These are phyloP conservation scores for Proteromonas lacertae DNA, from an alignment of 352 stramenopile species.

Conservation along the genomic window DNA sequence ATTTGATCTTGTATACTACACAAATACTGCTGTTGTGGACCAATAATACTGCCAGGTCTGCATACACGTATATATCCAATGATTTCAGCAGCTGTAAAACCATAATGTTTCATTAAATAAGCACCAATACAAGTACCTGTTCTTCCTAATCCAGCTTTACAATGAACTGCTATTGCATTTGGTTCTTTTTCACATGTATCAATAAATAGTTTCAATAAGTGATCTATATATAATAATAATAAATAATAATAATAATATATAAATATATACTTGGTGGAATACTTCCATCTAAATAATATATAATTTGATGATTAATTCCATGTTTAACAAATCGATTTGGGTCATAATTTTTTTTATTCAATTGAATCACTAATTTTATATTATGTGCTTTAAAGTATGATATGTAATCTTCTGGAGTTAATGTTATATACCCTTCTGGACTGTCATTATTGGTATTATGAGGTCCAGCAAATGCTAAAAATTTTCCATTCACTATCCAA, in stretches of 20 bases:
- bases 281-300: conserved; percentile 77
- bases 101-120: conserved; percentile 95
- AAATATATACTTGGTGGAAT: conserved; percentile 55
- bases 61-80: conserved; percentile 82
- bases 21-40: conserved; percentile 82
- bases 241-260: too few relatives aligned
- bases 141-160: conserved; percentile 76
- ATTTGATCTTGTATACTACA: conserved; percentile 55
- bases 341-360: conserved; percentile 94
- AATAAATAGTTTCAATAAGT: neutral
- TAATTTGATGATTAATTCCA: conserved; percentile 58
- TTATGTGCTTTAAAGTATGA: conserved; percentile 73
- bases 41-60: conserved; percentile 70
- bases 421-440: conserved; percentile 55
- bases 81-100: conserved; percentile 57
- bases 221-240: too few relatives aligned
- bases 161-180: conserved; percentile 81
- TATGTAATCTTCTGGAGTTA: conserved; percentile 74
- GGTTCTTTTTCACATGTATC: neutral
- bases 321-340: conserved; percentile 18
- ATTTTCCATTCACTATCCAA: conserved; percentile 73
- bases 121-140: conserved; percentile 83
- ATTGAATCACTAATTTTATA: conserved; percentile 62
- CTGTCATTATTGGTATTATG: conserved; percentile 40
- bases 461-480: conserved; percentile 80